Percentiles rank a stretch among this genome's conserved stretches.
Conservation (phyloP, 2,329 filamentous ascomycete genomes). For the Fusarium abutilonis region DNA sequence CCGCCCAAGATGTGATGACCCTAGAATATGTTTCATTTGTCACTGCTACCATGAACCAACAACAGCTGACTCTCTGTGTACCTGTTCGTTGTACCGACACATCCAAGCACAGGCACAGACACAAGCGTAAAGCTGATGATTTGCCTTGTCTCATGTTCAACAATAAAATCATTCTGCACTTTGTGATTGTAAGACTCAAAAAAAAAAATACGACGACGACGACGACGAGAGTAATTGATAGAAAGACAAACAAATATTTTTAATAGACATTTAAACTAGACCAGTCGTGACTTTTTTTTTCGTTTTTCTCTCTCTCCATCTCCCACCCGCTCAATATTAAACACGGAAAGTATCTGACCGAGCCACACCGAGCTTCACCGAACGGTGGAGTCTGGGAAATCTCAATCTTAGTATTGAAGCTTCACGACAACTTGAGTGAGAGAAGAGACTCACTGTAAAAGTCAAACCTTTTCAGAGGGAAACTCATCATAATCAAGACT, state of each 20-base stretch:
- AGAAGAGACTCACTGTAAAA: background rate
- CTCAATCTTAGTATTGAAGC: conserved; percentile 16
- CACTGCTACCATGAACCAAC: too few species aligned
- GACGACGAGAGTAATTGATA: background rate
- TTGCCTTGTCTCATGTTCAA: background rate
- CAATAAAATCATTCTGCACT: conserved; percentile 10
- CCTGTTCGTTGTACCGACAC: conserved; percentile 1
- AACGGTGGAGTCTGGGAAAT: conserved; percentile 32
- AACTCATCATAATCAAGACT: background rate
- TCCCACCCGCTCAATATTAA: background rate
- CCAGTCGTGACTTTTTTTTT: conserved; percentile 7
- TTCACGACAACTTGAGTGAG: conserved; percentile 24
- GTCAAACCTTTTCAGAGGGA: too few species aligned
- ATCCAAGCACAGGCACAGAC: conserved; percentile 13
- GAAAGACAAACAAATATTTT: background rate
- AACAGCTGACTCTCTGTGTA: too few species aligned
- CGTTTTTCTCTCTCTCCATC: too few species aligned
- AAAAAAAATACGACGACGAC: too few species aligned
- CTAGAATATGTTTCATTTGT: too few species aligned
- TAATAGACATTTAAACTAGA: background rate
- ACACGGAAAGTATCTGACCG: background rate
- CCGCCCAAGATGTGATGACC: conserved; percentile 10
- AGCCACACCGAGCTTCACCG: conserved; percentile 38
- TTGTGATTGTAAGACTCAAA: background rate
- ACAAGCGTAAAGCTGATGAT: conserved; percentile 24